Conservation (phyloP, 805 yeast species). For the Saccharomycodes ludwigii region DNA sequence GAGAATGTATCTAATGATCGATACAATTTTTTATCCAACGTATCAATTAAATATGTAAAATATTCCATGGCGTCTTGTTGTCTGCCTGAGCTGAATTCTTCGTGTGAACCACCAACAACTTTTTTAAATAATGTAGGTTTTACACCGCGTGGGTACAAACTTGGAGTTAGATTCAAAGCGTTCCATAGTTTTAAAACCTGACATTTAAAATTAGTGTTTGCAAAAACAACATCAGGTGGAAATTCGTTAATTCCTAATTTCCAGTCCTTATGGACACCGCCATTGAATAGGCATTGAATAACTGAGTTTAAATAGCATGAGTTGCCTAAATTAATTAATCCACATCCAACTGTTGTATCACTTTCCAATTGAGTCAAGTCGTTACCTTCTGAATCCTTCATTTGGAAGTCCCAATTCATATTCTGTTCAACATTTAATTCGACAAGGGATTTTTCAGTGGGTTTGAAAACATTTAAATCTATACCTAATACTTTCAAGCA, state of each 20-base stretch:
- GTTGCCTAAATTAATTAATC: slow-evolving; percentile 82
- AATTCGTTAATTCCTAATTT: slow-evolving; percentile 20
- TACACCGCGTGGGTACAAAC: slow-evolving; percentile 61
- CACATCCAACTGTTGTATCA: slow-evolving; percentile 46
- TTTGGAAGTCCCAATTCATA: slow-evolving; percentile 81
- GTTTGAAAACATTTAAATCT: slow-evolving; percentile 37
- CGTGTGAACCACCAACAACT: slow-evolving; percentile 64
- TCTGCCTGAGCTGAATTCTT: slow-evolving; percentile 72
- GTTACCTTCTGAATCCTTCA: slow-evolving; percentile 61
- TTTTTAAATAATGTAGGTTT: slow-evolving; percentile 67
- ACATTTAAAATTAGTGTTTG: slow-evolving; percentile 52
- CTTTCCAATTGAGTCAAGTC: slow-evolving; percentile 39
- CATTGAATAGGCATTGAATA: slow-evolving; percentile 52
- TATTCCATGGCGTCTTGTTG: slow-evolving; percentile 97
- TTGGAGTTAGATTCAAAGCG: slow-evolving; percentile 42
- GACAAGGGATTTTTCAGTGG: slow-evolving; percentile 79
- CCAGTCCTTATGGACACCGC: slow-evolving; percentile 20
- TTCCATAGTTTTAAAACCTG: slow-evolving; percentile 73
- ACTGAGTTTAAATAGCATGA: slow-evolving; percentile 84
- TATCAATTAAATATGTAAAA: slow-evolving; percentile 51
- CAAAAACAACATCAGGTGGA: slow-evolving; percentile 30
- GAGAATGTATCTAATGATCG: slow-evolving; percentile 14
- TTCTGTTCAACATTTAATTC: slow-evolving; percentile 92
- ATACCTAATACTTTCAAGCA: slow-evolving; percentile 54
- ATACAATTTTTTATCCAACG: slow-evolving; percentile 39